Evolutionary conservation across 192 early-diverging fungal species (phyloP), one percentile per base, ranked within the genome.

Genomic region (Lunasporangiospora selenospora): DNA sequence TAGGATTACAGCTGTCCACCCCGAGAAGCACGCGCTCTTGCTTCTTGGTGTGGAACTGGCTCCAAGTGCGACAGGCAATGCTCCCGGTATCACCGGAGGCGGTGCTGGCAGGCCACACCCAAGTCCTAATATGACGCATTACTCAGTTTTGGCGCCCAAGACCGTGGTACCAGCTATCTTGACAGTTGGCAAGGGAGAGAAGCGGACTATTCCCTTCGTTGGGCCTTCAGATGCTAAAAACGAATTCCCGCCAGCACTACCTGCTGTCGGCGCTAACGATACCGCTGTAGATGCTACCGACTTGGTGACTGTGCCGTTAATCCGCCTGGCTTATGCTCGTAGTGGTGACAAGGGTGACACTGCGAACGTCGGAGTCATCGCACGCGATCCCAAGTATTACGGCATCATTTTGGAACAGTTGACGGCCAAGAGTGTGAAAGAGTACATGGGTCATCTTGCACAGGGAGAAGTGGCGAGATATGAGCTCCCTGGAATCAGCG

Each of bases 331-430:
- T 29, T 81, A 80, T 67, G 87, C 81, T 12, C 71, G 87, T 19
- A 86, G 84, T 62, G 87, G 87, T 27, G 87, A 89, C 57, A 89
- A 89, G 34, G 87, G 87, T 27, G 84, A 89, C 50, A 79, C 79
- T 15, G 80, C 78, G 30, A 89, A 89, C 52, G 58, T 89, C 3
- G 84, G 87, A 19, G 78, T 89, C 12, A 79, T 89, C 65, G 80
- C 83, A 18, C 64, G 87, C 6, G 79, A 86, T 38, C 78, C 84
- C 36, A 79, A 81, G 66, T 85, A 77, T 46, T 78, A 79, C 36
- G 79, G 80, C 26, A 78, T 77, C 43, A 75, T 88, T 27, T 81
- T 81, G 33, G 79, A 82, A 38, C 73, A 80, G 19, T 34, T 88
- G 31, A 87, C 85, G 1, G 80, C 80, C 10, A 59, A 78, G 39